These are phyloP conservation scores for Stachybotrys chartarum DNA, from an alignment of 2,329 filamentous ascomycete species.

Conservation along the genomic window DNA sequence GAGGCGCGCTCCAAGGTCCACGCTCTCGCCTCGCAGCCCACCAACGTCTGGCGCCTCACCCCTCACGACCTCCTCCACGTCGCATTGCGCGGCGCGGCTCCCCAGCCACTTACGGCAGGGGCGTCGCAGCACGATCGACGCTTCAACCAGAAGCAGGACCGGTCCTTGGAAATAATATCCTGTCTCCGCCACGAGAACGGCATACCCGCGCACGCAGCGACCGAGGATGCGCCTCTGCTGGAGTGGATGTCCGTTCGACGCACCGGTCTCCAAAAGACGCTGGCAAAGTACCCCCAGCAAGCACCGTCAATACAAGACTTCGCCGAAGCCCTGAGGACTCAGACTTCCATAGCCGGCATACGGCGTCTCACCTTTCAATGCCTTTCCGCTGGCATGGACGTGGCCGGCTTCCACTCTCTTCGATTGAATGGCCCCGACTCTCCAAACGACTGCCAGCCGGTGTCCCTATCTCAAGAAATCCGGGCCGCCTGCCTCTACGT, in stretches of 20 bases:
- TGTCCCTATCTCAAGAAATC: conserved; percentile 11
- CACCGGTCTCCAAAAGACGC: conserved; percentile 5
- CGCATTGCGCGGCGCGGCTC: background rate
- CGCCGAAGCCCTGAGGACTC: conserved; percentile 9
- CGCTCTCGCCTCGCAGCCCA: conserved; percentile 13
- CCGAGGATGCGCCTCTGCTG: conserved; percentile 23
- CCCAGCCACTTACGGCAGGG: background rate
- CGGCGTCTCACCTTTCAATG: conserved; percentile 22
- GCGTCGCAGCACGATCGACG: background rate
- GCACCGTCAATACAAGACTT: conserved; percentile 9
- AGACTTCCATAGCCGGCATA: conserved; percentile 17
- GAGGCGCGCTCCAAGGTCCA: conserved; percentile 16
- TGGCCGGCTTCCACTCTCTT: conserved; percentile 8
- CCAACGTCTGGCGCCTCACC: conserved; percentile 30
- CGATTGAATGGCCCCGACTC: background rate
- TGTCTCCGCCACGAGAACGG: conserved; percentile 18
- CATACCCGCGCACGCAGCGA: conserved; percentile 17
- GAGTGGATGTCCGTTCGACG: conserved; percentile 27
- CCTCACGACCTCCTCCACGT: conserved; percentile 32
- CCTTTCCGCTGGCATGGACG: conserved; percentile 14
- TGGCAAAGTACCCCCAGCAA: conserved; percentile 1
- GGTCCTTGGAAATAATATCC: background rate
- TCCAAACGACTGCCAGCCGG: background rate
- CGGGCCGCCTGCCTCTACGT: conserved; percentile 15
- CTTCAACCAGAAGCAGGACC: background rate